Evolutionary conservation across 768 basidiomycete genomes (phyloP), one percentile per base, ranked within the genome.

Genomic region (Leccinum obscurum): DNA sequence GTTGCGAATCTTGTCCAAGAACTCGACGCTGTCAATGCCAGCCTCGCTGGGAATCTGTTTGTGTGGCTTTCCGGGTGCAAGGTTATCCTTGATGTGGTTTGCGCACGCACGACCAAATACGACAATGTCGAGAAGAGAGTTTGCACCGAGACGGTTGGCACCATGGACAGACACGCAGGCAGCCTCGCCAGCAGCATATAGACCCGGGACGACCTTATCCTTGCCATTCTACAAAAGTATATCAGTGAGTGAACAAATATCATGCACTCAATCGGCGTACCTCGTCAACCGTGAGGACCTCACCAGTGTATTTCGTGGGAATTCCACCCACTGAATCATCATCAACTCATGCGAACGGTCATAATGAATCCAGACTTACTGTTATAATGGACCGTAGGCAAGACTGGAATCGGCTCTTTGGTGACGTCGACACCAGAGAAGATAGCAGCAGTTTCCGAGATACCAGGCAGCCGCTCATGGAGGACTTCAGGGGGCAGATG

Each of bases 51-150:
- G 84, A 63, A 98, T 89, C 60, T 81, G 80, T 77, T 93, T 93
- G 80, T 98, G 97, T 10, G 94, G 86, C 72, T 89, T 92, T 59
- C 94, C 93, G 46, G 95, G 93, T 17, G 88, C 87, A 60, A 93
- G 82, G 46, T 83, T 98, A 57, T 96, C 93, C 66, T 86, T 88
- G 74, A 98, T 98, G 78, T 98, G 97, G 77, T 97, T 92, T 28
- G 97, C 96, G 68, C 92, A 95, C n/a, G 97, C 96, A 76, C 97
- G 95, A 68, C 97, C 97, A 69, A 98, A 99, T 66, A 98, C 97
- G 75, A 98, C 97, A 66, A 98, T 97, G 75, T 98, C 97, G 66
- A 99, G 81, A 28, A 99, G 87, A 22, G 97, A 99, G 83, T 99
- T 99, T 72, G 97, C 97, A 68, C 97, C 97, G 56, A 99, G 90